phyloP scores from a whole-genome alignment of 805 yeast species.

The Debaryomyces prosopidis region DNA sequence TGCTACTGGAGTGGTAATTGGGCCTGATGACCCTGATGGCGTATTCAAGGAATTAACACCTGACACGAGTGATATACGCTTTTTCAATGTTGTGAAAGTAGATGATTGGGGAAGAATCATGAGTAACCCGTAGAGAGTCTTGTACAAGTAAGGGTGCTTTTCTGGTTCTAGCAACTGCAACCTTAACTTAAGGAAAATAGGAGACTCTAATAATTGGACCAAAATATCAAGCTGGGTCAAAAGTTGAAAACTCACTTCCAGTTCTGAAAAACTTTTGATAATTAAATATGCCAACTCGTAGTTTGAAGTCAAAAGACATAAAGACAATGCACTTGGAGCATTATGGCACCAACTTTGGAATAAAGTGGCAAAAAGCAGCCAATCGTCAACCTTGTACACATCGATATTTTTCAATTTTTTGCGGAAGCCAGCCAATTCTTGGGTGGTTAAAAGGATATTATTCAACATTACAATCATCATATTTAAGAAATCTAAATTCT shows the following conservation, averaged over 20 bases:
- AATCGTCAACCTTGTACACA: slow-evolving; percentile 53
- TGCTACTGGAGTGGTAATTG: slow-evolving; percentile 15
- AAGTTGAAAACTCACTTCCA: slow-evolving; percentile 76
- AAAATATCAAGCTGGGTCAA: slow-evolving; percentile 85
- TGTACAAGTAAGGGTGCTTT: slow-evolving; percentile 74
- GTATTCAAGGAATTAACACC: slow-evolving; percentile 28
- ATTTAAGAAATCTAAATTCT: slow-evolving; percentile 68
- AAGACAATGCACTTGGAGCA: slow-evolving; percentile 82
- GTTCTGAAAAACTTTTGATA: slow-evolving; percentile 74
- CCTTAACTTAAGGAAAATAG: slow-evolving; percentile 84
- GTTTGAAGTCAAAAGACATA: slow-evolving; percentile 83
- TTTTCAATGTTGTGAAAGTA: slow-evolving; percentile 80
- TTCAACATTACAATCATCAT: slow-evolving; percentile 85
- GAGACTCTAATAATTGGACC: slow-evolving; percentile 89
- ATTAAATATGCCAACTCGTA: slow-evolving; percentile 87
- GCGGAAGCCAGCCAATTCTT: slow-evolving; percentile 72
- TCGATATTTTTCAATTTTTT: slow-evolving; percentile 62
- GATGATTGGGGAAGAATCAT: slow-evolving; percentile 94
- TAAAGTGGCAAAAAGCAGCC: slow-evolving; percentile 67
- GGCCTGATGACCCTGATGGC: background rate
- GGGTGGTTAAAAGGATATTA: slow-evolving; percentile 82
- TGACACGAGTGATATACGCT: slow-evolving; percentile 65
- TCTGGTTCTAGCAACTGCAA: slow-evolving; percentile 89
- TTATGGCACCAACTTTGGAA: slow-evolving; percentile 92
- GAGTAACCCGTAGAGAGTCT: slow-evolving; percentile 85